Conservation (phyloP, 148 eudicot genomes). For the Diospyros lotus region DNA sequence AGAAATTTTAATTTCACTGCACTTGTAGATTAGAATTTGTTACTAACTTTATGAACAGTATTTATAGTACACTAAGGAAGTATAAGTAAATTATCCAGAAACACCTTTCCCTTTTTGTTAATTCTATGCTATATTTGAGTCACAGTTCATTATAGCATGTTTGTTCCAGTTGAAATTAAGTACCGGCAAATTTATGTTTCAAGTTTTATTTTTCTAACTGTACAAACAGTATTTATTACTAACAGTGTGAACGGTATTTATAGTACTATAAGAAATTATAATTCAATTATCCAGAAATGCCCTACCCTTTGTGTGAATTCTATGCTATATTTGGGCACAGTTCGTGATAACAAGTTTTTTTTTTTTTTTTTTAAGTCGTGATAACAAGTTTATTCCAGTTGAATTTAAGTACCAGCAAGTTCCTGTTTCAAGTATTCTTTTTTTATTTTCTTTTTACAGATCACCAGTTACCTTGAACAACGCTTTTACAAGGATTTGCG, state of each 20-base stretch:
- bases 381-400: neutral
- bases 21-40: neutral
- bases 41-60: neutral
- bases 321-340: too few species aligned
- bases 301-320: too few species aligned
- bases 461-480: conserved; percentile 69
- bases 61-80: neutral
- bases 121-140: conserved; percentile 1
- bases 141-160: neutral
- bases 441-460: conserved; percentile 34
- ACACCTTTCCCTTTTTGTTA: neutral
- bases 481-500: conserved; percentile 87
- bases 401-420: neutral
- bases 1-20: neutral
- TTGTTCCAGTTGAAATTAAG: neutral
- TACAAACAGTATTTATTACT: too few species aligned
- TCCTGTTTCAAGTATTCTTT: neutral
- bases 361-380: too few species aligned
- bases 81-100: neutral
- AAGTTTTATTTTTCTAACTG: neutral
- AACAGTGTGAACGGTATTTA: too few species aligned
- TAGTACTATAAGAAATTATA: too few species aligned
- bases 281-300: too few species aligned
- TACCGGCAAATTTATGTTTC: conserved; percentile 2
- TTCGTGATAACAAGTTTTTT: neutral